These are phyloP conservation scores for Hibiscus mutabilis DNA, from an alignment of 345 rosid species.

Conservation along the genomic window DNA sequence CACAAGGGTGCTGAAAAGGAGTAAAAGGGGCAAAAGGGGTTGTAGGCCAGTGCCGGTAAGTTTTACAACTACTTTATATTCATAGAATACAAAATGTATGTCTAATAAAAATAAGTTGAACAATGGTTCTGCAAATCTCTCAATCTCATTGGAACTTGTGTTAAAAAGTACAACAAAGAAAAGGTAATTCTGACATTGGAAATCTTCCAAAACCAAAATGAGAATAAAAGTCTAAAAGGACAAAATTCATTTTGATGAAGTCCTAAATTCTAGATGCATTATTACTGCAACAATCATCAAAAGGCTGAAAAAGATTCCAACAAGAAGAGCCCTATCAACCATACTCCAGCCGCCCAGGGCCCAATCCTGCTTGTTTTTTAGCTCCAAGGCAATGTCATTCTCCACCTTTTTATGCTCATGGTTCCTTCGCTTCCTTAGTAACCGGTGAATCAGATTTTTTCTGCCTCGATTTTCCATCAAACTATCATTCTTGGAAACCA, in stretches of 20 bases:
- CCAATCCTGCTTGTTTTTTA: constrained; percentile 26
- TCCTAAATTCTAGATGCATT: constrained; percentile 37
- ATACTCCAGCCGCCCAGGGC: constrained; percentile 29
- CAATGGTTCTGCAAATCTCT: not conserved
- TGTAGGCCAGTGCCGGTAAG: not conserved
- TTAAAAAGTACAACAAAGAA: not conserved
- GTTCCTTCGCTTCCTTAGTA: constrained; percentile 36
- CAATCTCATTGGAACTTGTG: not conserved
- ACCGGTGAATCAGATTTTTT: constrained; percentile 40
- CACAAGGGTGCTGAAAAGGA: not conserved
- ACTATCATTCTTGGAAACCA: constrained; percentile 8
- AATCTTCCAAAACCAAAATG: not conserved
- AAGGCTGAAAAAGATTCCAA: constrained; percentile 57
- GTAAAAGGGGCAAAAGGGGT: not conserved
- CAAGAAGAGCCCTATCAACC: constrained; percentile 51
- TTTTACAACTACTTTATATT: not conserved
- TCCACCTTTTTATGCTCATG: constrained; percentile 24
- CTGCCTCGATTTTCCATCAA: constrained; percentile 25
- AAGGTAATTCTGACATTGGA: not conserved
- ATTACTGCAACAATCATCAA: constrained; percentile 42
- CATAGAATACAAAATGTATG: not conserved
- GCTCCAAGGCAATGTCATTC: constrained; percentile 10
- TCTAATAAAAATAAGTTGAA: not conserved
- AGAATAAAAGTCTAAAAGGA: constrained; percentile 4
- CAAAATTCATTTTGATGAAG: constrained; percentile 13